Conservation (phyloP, 345 rosid species). For the Eucalyptus paniculata region DNA sequence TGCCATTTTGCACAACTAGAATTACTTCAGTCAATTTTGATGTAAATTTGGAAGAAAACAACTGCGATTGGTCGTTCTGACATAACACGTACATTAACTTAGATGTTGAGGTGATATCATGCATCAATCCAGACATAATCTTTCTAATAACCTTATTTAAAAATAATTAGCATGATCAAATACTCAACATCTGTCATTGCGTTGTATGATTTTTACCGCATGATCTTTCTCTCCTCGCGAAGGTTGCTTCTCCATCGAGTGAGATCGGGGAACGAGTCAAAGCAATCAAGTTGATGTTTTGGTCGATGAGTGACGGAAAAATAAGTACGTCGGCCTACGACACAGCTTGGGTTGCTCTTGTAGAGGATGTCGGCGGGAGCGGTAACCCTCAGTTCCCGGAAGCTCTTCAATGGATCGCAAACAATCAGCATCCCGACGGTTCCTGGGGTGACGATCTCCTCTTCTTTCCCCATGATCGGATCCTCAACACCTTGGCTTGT, state of each 20-base stretch:
- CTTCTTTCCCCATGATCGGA: slow-evolving; percentile 68
- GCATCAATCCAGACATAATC: background rate
- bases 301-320: slow-evolving; percentile 73
- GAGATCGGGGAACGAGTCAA: slow-evolving; percentile 35
- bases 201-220: background rate
- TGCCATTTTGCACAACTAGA: background rate
- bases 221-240: background rate
- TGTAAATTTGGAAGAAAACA: background rate
- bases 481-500: slow-evolving; percentile 79
- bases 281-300: slow-evolving; percentile 35
- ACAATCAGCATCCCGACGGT: slow-evolving; percentile 73
- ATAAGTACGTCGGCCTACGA: slow-evolving; percentile 83
- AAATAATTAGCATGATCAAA: background rate
- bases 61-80: background rate
- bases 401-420: slow-evolving; percentile 62
- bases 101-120: background rate
- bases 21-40: background rate
- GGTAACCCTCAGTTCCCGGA: slow-evolving; percentile 70
- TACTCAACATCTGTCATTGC: background rate
- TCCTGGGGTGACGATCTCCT: slow-evolving; percentile 75
- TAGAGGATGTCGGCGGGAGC: slow-evolving; percentile 31
- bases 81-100: background rate
- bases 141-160: background rate
- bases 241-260: slow-evolving; percentile 11
- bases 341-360: slow-evolving; percentile 94